Evolutionary conservation across 768 basidiomycete genomes (phyloP), one percentile per base, ranked within the genome.

Genomic region (Phlegmacium glaucopus): DNA sequence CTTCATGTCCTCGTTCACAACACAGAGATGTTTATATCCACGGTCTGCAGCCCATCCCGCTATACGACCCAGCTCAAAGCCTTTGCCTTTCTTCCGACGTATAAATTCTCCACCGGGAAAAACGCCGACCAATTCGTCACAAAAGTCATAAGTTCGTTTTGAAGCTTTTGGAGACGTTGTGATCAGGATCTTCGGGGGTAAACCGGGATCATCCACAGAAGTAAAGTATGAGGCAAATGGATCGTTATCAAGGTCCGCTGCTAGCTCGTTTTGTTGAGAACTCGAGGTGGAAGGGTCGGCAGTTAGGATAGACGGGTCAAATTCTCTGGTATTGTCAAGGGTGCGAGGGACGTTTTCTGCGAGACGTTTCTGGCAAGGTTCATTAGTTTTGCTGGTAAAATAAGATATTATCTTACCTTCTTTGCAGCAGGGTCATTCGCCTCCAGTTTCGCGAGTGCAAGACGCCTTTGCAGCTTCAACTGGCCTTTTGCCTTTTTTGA

Each of bases 1-100:
- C 62, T 94, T 94, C 75, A 84, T 85, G 57, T 98, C 90, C 61
- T 99, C 96, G 53, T 98, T 98, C 28, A 98, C 90, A 3, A 99
- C 91, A 36, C 90, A 75, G 52, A 98, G 62, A 53, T 94, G 91
- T 37, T 85, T 87, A 62, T 91, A 99, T 2, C 87, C 87, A 58
- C 96, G 72, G 35, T 83, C 86, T 10, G 87, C 85, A 16, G 93
- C 93, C 96, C 96, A 99, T 3, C 87, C 81, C 26, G 94, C 90
- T 59, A 97, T 90, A 50, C 85, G 74, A 0, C 94, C 94, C 57
- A 95, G 70, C 68, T 95, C 93, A 58, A 90, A 95, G 0, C 90
- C 91, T 56, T 90, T 86, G 1, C 91, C 90, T 62, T 89, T 92
- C 59, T 89, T 90, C 55, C 94, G 71, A 50, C 83, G 78, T 45